These are phyloP conservation scores for Fusarium brachygibbosum DNA, from an alignment of 2,329 filamentous ascomycete species.

Conservation along the genomic window DNA sequence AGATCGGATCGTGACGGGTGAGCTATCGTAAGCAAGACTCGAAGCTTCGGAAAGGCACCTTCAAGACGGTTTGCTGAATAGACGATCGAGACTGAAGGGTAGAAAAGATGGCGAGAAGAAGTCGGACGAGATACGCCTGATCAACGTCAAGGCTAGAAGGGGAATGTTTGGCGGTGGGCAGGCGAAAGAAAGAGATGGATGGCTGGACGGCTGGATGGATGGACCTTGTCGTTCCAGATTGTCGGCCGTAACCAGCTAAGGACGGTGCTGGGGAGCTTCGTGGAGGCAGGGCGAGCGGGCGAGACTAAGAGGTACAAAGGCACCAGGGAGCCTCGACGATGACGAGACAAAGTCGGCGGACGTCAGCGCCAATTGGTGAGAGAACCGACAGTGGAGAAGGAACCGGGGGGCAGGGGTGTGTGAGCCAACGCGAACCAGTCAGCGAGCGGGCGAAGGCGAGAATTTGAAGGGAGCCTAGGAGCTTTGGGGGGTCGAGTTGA, in stretches of 20 bases:
- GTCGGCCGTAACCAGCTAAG: constrained; percentile 37
- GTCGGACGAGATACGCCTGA: constrained; percentile 29
- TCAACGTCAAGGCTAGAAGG: constrained; percentile 42
- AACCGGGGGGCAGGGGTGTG: constrained; percentile 44
- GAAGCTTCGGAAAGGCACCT: constrained; percentile 7
- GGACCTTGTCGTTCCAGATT: constrained; percentile 44
- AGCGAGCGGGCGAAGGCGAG: constrained; percentile 38
- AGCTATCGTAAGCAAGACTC: constrained; percentile 18
- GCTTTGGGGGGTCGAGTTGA: constrained; percentile 32
- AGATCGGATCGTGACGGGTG: constrained; percentile 36
- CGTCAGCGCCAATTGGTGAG: constrained; percentile 47
- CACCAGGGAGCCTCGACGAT: constrained; percentile 48
- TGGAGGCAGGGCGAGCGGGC: constrained; percentile 46
- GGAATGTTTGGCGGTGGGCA: constrained; percentile 45
- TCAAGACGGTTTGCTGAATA: constrained; percentile 10
- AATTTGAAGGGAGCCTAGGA: constrained; percentile 38
- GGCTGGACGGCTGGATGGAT: constrained; percentile 37
- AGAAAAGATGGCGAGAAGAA: constrained; percentile 22
- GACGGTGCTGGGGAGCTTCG: constrained; percentile 43
- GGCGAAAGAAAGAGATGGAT: constrained; percentile 35
- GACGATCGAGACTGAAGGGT: constrained; percentile 19
- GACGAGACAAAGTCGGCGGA: constrained; percentile 48
- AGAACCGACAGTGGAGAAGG: constrained; percentile 43
- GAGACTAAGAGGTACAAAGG: constrained; percentile 46
- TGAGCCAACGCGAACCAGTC: constrained; percentile 35